These are phyloP conservation scores for Pseudozyma sp. DNA, from an alignment of 1,284 basidiomycete species.

Conservation along the genomic window DNA sequence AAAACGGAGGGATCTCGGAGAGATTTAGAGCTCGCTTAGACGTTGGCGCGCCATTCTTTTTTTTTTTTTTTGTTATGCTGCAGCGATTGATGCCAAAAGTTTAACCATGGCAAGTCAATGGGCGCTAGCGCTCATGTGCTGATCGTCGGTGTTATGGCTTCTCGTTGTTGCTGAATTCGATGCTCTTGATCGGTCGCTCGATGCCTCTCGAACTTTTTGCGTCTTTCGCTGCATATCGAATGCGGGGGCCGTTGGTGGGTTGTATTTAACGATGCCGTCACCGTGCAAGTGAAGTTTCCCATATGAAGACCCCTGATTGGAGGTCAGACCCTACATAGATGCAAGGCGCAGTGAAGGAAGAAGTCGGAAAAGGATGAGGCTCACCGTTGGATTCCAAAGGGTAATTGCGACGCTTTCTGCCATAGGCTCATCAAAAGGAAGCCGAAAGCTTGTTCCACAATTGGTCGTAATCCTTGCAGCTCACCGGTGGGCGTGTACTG, in stretches of 20 bases:
- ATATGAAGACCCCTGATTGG: conserved; percentile 10
- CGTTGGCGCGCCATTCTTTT: conserved; percentile 6
- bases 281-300: conserved; percentile 12
- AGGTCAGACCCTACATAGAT: not conserved
- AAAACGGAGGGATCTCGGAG: conserved; percentile 21
- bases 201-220: conserved; percentile 3
- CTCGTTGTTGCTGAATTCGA: not conserved
- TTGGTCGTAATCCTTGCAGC: conserved; percentile 1
- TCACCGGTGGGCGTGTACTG: not conserved
- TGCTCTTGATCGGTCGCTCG: not conserved
- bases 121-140: not conserved
- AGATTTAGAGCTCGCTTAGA: conserved; percentile 14
- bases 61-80: not conserved
- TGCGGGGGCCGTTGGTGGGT: conserved; percentile 5
- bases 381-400: not conserved
- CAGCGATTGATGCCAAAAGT: not conserved
- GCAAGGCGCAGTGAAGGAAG: not conserved
- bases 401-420: not conserved
- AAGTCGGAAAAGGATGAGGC: not conserved
- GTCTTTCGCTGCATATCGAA: not conserved
- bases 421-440: not conserved
- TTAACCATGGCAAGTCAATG: conserved; percentile 6
- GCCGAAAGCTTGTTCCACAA: not conserved
- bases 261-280: conserved; percentile 20
- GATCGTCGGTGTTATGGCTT: not conserved